Conservation (phyloP, 192 early-diverging fungal genomes). For the Backusella mclennaniae region DNA sequence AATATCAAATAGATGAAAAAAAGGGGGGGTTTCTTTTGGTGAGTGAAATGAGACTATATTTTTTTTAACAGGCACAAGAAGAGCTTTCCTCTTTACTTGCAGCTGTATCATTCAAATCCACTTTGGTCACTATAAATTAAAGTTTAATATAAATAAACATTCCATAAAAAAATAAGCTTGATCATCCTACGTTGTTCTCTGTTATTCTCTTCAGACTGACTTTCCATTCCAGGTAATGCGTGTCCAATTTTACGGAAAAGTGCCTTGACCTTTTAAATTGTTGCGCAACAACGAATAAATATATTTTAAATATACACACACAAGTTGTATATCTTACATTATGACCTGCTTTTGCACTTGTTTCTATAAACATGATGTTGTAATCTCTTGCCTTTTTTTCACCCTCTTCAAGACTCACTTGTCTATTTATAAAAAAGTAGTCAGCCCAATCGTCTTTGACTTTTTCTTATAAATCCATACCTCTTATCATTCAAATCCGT, state of each 20-base stretch:
- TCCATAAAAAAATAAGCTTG: not conserved
- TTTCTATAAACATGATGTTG: conserved; percentile 99
- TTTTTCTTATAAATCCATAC: conserved; percentile 17
- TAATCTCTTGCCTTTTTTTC: conserved; percentile 97
- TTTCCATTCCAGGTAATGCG: conserved; percentile 82
- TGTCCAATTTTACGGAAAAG: conserved; percentile 97
- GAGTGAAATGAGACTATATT: not conserved
- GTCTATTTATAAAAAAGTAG: conserved; percentile 41
- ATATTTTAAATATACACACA: not conserved
- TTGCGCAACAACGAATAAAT: not conserved
- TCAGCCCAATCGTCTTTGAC: not conserved
- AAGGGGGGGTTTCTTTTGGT: not conserved
- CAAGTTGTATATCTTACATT: conserved; percentile 53
- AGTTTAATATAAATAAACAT: not conserved
- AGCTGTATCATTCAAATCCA: conserved; percentile 27
- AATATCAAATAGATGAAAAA: not conserved
- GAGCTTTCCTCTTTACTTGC: conserved; percentile 23
- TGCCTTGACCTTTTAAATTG: conserved; percentile 76
- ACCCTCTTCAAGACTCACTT: conserved; percentile 95
- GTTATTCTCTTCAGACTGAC: conserved; percentile 51
- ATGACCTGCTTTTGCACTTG: conserved; percentile 96
- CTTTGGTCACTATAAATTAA: conserved; percentile 32
- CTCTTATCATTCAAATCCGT: conserved; percentile 96
- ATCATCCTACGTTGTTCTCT: conserved; percentile 32
- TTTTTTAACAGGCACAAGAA: conserved; percentile 30